These are phyloP conservation scores for Lepidium africanum DNA, from an alignment of 345 rosid species.

Conservation along the genomic window DNA sequence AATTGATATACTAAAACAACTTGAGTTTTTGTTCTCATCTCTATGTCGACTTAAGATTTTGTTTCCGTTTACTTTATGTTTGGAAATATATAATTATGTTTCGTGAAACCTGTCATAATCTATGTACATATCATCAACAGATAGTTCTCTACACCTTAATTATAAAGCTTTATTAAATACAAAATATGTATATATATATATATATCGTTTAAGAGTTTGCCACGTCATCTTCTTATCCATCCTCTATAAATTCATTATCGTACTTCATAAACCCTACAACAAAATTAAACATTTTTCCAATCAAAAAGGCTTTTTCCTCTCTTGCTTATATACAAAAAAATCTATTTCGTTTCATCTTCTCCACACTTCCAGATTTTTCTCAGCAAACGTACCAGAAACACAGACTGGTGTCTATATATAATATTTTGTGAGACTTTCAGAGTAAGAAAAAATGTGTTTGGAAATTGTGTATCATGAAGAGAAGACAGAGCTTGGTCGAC, in stretches of 20 bases:
- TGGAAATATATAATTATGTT: not conserved
- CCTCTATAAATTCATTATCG: conserved; percentile 20
- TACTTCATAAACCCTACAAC: conserved; percentile 16
- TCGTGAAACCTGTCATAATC: not conserved
- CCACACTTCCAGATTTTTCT: conserved; percentile 12
- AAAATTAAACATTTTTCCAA: not conserved
- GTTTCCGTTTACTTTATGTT: not conserved
- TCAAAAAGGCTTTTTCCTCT: too few species aligned
- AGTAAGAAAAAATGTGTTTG: conserved; percentile 47
- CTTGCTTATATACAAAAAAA: not conserved
- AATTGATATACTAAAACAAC: not conserved
- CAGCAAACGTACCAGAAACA: not conserved
- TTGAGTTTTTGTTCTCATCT: not conserved
- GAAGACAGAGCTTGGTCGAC: conserved; percentile 61
- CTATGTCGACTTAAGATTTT: not conserved
- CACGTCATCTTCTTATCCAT: conserved; percentile 11
- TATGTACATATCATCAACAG: not conserved
- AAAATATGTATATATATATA: not conserved
- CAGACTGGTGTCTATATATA: too few species aligned
- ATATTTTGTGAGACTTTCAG: not conserved
- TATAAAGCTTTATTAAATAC: not conserved
- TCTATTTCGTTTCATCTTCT: conserved; percentile 6
- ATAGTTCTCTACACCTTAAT: conserved; percentile 1
- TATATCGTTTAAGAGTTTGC: too few species aligned
- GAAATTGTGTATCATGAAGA: conserved; percentile 43